Conservation (phyloP, 2,329 filamentous ascomycete species). For the Penicillium sp. region DNA sequence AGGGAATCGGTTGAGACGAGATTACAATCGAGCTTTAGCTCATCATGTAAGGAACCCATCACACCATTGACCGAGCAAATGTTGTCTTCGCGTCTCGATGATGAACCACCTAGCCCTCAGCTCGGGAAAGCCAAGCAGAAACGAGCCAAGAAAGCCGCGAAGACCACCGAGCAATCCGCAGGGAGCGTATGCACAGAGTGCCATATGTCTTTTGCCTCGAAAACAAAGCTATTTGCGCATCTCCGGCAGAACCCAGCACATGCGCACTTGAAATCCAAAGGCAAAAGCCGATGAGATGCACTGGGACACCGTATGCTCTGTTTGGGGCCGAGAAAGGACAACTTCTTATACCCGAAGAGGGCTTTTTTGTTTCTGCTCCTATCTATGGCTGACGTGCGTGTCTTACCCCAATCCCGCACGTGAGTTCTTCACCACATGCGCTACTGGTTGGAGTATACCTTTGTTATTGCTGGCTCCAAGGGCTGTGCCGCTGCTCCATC, state of each 20-base stretch:
- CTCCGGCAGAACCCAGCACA: constrained; percentile 58
- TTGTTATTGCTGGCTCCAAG: constrained; percentile 77
- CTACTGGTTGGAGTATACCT: constrained; percentile 79
- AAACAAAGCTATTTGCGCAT: constrained; percentile 67
- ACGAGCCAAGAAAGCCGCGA: constrained; percentile 47
- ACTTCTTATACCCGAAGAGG: too few species aligned
- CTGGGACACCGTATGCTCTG: too few species aligned
- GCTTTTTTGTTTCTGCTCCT: too few species aligned
- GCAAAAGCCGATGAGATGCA: constrained; percentile 5
- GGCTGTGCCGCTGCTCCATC: constrained; percentile 81
- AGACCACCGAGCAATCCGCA: constrained; percentile 19
- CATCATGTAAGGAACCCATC: constrained; percentile 8
- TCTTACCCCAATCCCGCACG: constrained; percentile 68
- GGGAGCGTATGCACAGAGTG: constrained; percentile 71
- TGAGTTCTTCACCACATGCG: constrained; percentile 77
- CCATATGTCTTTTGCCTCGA: constrained; percentile 68
- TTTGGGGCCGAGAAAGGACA: too few species aligned
- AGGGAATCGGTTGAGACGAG: constrained; percentile 39
- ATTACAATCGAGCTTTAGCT: constrained; percentile 24
- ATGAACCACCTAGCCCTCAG: constrained; percentile 24
- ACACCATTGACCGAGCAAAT: constrained; percentile 16
- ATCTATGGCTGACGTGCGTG: not conserved
- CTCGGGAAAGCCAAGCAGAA: constrained; percentile 51
- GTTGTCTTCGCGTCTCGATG: constrained; percentile 17
- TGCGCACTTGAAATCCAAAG: constrained; percentile 43